Evolutionary conservation across 371 early-diverging fungal species (phyloP).

Genomic region (Mortierella sp.): DNA sequence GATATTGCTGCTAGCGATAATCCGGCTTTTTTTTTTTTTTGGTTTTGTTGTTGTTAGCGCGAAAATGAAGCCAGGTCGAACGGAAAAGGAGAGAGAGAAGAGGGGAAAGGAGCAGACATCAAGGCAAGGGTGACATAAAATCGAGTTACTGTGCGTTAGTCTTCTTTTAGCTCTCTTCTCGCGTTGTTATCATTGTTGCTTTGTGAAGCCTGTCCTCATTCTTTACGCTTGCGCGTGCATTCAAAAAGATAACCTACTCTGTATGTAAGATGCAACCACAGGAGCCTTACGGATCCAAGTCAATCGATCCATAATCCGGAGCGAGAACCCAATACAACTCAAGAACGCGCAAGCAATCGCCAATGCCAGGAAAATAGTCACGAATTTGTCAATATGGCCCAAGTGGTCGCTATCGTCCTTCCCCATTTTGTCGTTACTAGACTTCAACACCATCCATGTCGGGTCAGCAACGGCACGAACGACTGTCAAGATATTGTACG

Average conservation of each 20-base stretch:
- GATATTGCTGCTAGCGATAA: conserved; percentile 19
- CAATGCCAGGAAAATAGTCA: neutral
- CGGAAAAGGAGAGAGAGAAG: neutral
- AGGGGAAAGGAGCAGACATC: neutral
- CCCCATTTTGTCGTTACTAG: conserved; percentile 26
- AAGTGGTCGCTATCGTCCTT: neutral
- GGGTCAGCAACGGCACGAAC: conserved; percentile 49
- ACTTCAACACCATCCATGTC: conserved; percentile 36
- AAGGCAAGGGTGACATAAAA: neutral
- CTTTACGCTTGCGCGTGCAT: neutral
- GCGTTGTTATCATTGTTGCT: neutral
- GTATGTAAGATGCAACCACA: conserved; percentile 9
- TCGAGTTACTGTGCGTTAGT: conserved; percentile 2
- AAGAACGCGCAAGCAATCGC: conserved; percentile 12
- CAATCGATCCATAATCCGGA: conserved; percentile 25
- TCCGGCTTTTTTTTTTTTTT: conserved; percentile 1
- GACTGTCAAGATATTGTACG: conserved; percentile 44
- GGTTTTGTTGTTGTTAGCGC: neutral
- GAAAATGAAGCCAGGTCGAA: neutral
- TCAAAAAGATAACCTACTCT: conserved; percentile 1
- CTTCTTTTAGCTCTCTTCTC: neutral
- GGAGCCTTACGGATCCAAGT: conserved; percentile 2
- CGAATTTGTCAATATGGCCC: conserved; percentile 15
- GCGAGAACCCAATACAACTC: conserved; percentile 17
- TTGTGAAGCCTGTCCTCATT: neutral